Evolutionary conservation across 805 yeast species (phyloP).

Genomic region (Naumovozyma baii): DNA sequence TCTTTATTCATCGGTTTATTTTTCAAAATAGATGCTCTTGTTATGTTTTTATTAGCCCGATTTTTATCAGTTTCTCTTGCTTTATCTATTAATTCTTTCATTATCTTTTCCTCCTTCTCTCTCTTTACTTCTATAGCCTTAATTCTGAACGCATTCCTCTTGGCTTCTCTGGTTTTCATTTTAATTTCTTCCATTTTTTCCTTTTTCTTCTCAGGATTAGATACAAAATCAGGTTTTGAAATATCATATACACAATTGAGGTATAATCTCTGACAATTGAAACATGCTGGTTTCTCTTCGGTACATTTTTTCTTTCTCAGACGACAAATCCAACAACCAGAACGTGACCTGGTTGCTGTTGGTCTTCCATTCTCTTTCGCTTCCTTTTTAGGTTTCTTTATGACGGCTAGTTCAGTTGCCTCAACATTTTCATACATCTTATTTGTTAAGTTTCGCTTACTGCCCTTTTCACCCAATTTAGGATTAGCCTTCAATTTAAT

Average conservation of each 20-base stretch:
- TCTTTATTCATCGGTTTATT: too few relatives aligned
- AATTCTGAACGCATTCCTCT: constrained; percentile 31
- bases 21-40: too few relatives aligned
- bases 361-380: constrained; percentile 6
- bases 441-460: background rate
- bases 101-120: background rate
- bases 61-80: background rate
- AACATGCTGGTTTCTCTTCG: constrained; percentile 52
- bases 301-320: constrained; percentile 65
- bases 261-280: constrained; percentile 47
- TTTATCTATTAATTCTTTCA: background rate
- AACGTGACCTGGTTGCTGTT: constrained; percentile 36
- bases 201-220: constrained; percentile 33
- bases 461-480: background rate
- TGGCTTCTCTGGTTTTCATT: constrained; percentile 35
- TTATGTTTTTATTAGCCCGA: too few relatives aligned
- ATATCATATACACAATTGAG: constrained; percentile 46
- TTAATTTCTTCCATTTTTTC: constrained; percentile 44
- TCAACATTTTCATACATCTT: background rate
- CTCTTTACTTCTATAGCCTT: constrained; percentile 5
- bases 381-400: background rate
- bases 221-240: constrained; percentile 47
- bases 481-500: background rate
- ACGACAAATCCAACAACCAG: constrained; percentile 76
- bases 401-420: background rate